phyloP scores from a whole-genome alignment of 106 monocot species.

The Dioscorea dumetorum region DNA sequence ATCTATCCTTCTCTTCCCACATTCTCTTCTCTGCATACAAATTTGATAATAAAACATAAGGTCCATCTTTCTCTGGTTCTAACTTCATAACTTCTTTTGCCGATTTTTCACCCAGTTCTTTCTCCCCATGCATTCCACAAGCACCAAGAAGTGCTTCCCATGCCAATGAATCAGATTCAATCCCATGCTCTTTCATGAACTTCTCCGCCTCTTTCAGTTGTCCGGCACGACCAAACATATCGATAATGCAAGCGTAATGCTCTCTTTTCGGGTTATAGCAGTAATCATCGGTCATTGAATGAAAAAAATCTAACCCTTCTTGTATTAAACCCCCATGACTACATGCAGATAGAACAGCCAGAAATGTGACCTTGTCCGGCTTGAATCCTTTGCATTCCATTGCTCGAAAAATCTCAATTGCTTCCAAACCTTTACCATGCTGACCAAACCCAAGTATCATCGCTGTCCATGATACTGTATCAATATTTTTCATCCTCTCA shows the following conservation, averaged over 20 bases:
- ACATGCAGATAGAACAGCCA: slow-evolving; percentile 50
- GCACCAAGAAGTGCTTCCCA: slow-evolving; percentile 73
- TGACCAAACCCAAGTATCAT: slow-evolving; percentile 55
- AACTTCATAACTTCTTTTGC: slow-evolving; percentile 52
- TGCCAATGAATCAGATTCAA: slow-evolving; percentile 37
- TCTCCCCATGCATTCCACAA: slow-evolving; percentile 63
- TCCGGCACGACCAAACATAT: slow-evolving; percentile 66
- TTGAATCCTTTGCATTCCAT: slow-evolving; percentile 31
- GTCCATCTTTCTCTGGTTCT: slow-evolving; percentile 33
- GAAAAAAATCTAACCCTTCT: slow-evolving; percentile 46
- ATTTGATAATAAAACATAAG: slow-evolving; percentile 58
- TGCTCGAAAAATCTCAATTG: slow-evolving; percentile 29
- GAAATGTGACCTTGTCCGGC: slow-evolving; percentile 48
- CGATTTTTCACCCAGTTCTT: slow-evolving; percentile 41
- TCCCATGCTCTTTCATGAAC: slow-evolving; percentile 42
- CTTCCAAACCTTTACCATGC: slow-evolving; percentile 54
- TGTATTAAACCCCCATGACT: slow-evolving; percentile 65
- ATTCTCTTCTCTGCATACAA: slow-evolving; percentile 50
- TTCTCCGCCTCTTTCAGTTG: slow-evolving; percentile 57
- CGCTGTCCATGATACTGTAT: slow-evolving; percentile 54
- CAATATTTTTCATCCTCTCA: slow-evolving; percentile 23
- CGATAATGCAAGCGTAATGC: slow-evolving; percentile 61
- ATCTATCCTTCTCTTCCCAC: slow-evolving; percentile 54
- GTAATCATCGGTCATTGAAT: slow-evolving; percentile 35
- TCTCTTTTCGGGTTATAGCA: slow-evolving; percentile 45